Percentiles rank a stretch among this genome's conserved stretches.
These are phyloP conservation scores for Penicillium sp. DNA, from an alignment of 2,329 filamentous ascomycete genomes.

Conservation along the genomic window DNA sequence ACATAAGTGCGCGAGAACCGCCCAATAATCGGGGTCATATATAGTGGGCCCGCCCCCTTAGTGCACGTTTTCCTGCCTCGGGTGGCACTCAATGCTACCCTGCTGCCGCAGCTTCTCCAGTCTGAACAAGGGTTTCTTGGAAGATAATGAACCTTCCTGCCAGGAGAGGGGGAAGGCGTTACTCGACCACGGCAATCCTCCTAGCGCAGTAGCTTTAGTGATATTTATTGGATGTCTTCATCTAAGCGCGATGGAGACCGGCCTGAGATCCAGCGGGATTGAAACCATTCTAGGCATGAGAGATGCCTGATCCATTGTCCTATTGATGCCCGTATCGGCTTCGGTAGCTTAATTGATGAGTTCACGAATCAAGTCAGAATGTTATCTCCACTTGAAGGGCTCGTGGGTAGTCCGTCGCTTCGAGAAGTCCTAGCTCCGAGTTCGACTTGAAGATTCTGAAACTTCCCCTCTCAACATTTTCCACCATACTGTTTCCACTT, in stretches of 20 bases:
- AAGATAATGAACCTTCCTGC: neutral
- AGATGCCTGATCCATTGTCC: neutral
- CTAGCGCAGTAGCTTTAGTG: neutral
- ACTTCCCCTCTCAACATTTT: neutral
- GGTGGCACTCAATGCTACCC: neutral
- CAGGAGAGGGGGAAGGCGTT: neutral
- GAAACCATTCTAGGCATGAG: neutral
- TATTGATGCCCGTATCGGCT: neutral
- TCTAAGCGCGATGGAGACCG: neutral
- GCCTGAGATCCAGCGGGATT: neutral
- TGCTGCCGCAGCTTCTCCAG: neutral
- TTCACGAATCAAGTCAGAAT: neutral
- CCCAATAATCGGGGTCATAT: neutral
- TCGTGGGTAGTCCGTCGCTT: slow-evolving; percentile 1
- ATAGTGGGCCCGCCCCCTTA: neutral
- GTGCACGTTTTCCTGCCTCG: neutral
- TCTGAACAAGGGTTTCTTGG: neutral
- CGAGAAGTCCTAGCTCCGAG: neutral
- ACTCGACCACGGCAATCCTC: neutral
- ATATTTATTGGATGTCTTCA: neutral
- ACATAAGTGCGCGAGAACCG: neutral
- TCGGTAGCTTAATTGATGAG: slow-evolving; percentile 4
- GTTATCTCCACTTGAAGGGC: neutral
- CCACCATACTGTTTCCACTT: neutral
- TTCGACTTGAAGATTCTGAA: neutral